Evolutionary conservation across 1,284 basidiomycete species (phyloP).

Genomic region (Irpex sp.): DNA sequence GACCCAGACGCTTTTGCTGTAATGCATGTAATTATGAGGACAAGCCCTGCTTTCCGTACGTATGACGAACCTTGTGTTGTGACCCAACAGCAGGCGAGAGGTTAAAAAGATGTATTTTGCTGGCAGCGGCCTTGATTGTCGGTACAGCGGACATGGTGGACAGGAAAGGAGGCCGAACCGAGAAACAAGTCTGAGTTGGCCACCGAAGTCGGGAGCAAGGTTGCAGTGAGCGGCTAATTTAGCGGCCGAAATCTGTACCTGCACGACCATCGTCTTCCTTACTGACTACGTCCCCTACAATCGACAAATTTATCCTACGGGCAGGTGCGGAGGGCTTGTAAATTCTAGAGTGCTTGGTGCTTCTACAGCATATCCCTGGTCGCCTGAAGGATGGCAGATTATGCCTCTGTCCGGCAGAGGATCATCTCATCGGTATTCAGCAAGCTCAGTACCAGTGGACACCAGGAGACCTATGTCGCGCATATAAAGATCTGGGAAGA

Average conservation of each 20-base stretch:
- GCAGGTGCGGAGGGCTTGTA: not conserved
- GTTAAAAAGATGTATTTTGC: constrained; percentile 46
- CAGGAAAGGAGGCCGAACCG: not conserved
- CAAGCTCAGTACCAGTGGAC: constrained; percentile 57
- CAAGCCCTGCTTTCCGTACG: constrained; percentile 2
- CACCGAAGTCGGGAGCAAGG: not conserved
- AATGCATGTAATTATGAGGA: constrained; percentile 4
- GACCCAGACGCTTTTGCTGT: constrained; percentile 91
- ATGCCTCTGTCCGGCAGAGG: constrained; percentile 50
- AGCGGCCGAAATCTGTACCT: not conserved
- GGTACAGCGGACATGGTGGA: constrained; percentile 10
- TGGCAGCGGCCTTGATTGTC: constrained; percentile 14
- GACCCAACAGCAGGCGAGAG: constrained; percentile 60
- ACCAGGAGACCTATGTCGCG: constrained; percentile 77
- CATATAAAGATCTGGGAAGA: constrained; percentile 93
- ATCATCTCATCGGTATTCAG: constrained; percentile 86
- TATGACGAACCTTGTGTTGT: constrained; percentile 50
- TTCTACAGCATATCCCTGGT: not conserved
- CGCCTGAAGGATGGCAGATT: constrained; percentile 48
- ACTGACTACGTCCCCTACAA: too few relatives aligned
- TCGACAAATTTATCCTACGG: too few relatives aligned
- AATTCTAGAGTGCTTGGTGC: not conserved
- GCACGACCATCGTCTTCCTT: not conserved
- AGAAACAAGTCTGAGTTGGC: not conserved
- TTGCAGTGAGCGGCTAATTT: not conserved